Conservation (phyloP, 768 basidiomycete genomes). For the Leucogyrophana mollusca region DNA sequence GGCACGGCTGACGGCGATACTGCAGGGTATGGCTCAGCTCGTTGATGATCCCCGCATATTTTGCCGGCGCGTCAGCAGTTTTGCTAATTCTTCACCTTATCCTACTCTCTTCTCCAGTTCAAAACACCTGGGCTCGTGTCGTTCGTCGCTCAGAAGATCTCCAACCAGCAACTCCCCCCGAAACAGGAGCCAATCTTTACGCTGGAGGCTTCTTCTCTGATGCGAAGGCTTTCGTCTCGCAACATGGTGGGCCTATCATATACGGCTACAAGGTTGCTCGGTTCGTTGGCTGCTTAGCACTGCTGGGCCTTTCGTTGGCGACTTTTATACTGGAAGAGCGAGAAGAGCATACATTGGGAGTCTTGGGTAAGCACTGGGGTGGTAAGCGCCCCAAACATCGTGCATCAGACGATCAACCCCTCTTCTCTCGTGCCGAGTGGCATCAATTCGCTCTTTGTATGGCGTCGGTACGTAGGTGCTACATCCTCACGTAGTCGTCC, state of each 20-base stretch:
- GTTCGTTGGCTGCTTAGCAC: conserved; percentile 16
- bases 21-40: no score
- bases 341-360: neutral
- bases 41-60: conserved; percentile 10
- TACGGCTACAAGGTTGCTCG: conserved; percentile 21
- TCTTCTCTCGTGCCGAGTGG: conserved; percentile 1
- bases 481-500: neutral
- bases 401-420: neutral
- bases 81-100: conserved; percentile 5
- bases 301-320: conserved; percentile 16
- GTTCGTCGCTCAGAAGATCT: neutral
- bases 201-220: conserved; percentile 28
- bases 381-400: no score
- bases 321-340: conserved; percentile 5
- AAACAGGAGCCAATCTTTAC: conserved; percentile 4
- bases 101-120: conserved; percentile 3
- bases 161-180: conserved; percentile 3
- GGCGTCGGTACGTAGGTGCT: conserved; percentile 10
- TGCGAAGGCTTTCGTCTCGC: conserved; percentile 14
- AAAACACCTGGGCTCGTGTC: conserved; percentile 5
- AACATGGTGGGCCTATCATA: conserved; percentile 20
- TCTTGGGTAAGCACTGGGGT: neutral
- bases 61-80: conserved; percentile 7
- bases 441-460: conserved; percentile 11
- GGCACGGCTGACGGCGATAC: no score